These are phyloP conservation scores for Moricandia moricandioides DNA, from an alignment of 345 rosid species.

Conservation along the genomic window DNA sequence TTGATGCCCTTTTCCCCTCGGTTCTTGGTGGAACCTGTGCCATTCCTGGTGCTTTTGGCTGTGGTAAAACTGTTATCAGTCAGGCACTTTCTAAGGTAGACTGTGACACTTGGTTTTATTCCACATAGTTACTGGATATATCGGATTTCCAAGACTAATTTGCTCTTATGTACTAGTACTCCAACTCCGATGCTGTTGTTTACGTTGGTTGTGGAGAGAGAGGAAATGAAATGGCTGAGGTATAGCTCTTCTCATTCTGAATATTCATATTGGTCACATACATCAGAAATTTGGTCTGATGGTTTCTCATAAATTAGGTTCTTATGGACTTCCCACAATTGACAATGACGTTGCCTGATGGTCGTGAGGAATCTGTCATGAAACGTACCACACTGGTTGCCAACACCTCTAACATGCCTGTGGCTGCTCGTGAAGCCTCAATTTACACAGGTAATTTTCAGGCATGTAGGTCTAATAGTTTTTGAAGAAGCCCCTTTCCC, in stretches of 20 bases:
- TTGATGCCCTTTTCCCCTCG: constrained; percentile 98
- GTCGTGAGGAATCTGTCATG: constrained; percentile 99
- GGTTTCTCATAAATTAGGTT: constrained; percentile 51
- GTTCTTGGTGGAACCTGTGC: constrained; percentile 99
- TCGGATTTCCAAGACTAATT: constrained; percentile 9
- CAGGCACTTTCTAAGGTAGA: constrained; percentile 99
- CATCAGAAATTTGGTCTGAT: constrained; percentile 6
- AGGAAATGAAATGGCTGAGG: constrained; percentile 99
- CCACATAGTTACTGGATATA: neutral
- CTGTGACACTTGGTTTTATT: constrained; percentile 8
- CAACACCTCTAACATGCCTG: constrained; percentile 99
- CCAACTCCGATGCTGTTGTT: constrained; percentile 95
- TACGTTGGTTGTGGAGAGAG: constrained; percentile 99
- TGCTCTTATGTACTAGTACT: constrained; percentile 59
- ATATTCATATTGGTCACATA: constrained; percentile 3
- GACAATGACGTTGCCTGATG: constrained; percentile 99
- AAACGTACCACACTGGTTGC: constrained; percentile 99
- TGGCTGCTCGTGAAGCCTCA: constrained; percentile 99
- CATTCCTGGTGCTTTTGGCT: constrained; percentile 99
- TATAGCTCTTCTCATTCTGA: constrained; percentile 30
- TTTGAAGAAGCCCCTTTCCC: constrained; percentile 7
- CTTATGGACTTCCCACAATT: constrained; percentile 99
- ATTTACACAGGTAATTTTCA: constrained; percentile 79
- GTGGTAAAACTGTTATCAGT: constrained; percentile 99
- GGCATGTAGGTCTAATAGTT: constrained; percentile 10